Conservation (phyloP, 139 green algal genomes). For the Penium margaritaceum region DNA sequence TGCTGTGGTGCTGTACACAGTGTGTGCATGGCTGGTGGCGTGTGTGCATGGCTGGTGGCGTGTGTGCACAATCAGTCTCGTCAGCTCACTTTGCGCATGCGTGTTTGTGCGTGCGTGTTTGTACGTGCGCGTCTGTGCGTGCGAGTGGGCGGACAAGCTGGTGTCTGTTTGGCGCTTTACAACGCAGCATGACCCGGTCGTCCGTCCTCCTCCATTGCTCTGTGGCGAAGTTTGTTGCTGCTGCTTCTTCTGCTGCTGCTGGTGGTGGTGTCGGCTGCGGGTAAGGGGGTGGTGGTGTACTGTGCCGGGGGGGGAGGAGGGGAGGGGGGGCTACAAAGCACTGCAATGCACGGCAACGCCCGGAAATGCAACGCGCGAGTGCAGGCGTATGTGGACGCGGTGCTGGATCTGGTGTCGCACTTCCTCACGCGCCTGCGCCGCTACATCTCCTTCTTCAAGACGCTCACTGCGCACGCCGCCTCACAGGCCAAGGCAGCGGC, state of each 20-base stretch:
- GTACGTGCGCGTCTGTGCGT: background rate
- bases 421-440: slow-evolving; percentile 37
- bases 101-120: too few species aligned
- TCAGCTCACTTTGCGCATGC: too few species aligned
- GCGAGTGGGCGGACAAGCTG: background rate
- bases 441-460: slow-evolving; percentile 36
- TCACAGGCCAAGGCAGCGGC: background rate
- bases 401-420: slow-evolving; percentile 32
- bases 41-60: background rate
- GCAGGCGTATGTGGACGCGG: slow-evolving; percentile 38
- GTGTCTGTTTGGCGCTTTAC: background rate
- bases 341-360: too few species aligned
- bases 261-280: background rate
- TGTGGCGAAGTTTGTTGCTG: background rate
- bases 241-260: background rate
- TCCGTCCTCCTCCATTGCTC: background rate
- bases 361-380: too few species aligned
- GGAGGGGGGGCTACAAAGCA: too few species aligned
- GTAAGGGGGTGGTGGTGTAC: too few species aligned
- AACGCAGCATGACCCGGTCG: background rate
- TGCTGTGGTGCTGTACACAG: too few species aligned
- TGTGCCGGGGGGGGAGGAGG: too few species aligned
- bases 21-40: too few species aligned
- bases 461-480: slow-evolving; percentile 1
- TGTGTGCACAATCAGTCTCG: too few species aligned